A percentile compares a stretch with the other conserved stretches of the same genome.
These are phyloP conservation scores for Crepidotus variabilis DNA, from an alignment of 768 basidiomycete species.

Conservation along the genomic window DNA sequence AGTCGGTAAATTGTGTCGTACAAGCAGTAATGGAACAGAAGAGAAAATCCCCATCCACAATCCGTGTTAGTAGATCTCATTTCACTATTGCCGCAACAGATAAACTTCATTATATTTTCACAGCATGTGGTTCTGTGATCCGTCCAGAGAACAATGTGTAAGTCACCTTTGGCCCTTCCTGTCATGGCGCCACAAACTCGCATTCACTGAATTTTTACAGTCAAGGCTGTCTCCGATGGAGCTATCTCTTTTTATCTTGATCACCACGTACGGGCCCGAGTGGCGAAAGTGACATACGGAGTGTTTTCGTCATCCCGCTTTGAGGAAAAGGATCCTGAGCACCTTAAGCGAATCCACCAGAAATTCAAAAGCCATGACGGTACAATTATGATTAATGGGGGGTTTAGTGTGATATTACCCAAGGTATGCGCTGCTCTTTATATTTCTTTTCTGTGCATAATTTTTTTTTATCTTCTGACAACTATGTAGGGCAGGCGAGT, in stretches of 20 bases:
- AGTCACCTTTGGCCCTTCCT: background rate
- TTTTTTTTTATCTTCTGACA: no score
- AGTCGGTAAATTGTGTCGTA: conserved; percentile 29
- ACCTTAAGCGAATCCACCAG: background rate
- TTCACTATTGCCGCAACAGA: background rate
- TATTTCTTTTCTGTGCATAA: background rate
- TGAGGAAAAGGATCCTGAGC: background rate
- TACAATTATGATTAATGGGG: background rate
- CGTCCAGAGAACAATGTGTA: conserved; percentile 19
- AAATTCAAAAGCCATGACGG: background rate
- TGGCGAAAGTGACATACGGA: conserved; percentile 16
- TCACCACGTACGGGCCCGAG: conserved; percentile 15
- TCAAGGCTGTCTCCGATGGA: conserved; percentile 16
- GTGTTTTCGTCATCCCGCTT: background rate
- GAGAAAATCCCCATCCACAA: conserved; percentile 17
- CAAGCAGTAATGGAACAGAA: conserved; percentile 22
- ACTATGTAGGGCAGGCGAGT: background rate
- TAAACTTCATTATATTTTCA: no score
- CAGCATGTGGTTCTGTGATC: conserved; percentile 8
- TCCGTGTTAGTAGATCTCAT: conserved; percentile 20
- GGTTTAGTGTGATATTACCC: background rate
- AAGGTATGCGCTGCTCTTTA: background rate
- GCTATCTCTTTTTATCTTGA: conserved; percentile 19
- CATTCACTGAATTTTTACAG: background rate
- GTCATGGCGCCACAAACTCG: background rate